Conservation (phyloP, 2,329 filamentous ascomycete genomes). For the Escovopsis sp. region DNA sequence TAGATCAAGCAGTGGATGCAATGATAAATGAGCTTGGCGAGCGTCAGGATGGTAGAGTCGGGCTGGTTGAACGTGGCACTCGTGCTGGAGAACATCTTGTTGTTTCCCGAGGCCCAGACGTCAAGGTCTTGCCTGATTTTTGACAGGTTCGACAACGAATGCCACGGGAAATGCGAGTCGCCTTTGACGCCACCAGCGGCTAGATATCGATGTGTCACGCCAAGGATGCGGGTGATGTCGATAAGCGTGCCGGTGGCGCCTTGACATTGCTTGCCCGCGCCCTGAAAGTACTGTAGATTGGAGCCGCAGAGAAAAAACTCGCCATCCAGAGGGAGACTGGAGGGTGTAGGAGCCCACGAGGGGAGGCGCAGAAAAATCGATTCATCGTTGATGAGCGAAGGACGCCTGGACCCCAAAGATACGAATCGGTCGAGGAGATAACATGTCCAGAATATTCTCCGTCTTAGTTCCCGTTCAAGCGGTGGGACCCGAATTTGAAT, state of each 20-base stretch:
- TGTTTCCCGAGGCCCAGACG: constrained; percentile 69
- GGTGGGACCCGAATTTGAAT: constrained; percentile 44
- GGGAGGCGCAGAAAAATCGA: constrained; percentile 62
- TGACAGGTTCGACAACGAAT: constrained; percentile 69
- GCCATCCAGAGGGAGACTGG: constrained; percentile 52
- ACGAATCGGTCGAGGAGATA: constrained; percentile 78
- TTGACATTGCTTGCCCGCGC: constrained; percentile 54
- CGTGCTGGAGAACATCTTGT: constrained; percentile 63
- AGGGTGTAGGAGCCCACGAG: constrained; percentile 51
- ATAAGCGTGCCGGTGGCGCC: constrained; percentile 70
- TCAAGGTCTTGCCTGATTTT: constrained; percentile 77
- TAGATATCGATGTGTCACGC: constrained; percentile 70
- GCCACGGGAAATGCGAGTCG: constrained; percentile 85
- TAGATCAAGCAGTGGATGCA: constrained; percentile 78
- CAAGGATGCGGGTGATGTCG: constrained; percentile 69
- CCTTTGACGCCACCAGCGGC: constrained; percentile 77
- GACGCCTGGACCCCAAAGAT: constrained; percentile 66
- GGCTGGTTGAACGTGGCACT: constrained; percentile 61
- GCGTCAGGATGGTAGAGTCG: constrained; percentile 62
- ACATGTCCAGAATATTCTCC: constrained; percentile 79
- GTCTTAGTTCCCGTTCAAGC: constrained; percentile 58
- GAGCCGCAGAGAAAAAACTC: constrained; percentile 69
- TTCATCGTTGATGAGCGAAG: constrained; percentile 66
- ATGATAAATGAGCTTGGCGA: constrained; percentile 80
- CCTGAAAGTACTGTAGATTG: constrained; percentile 60